Conservation (phyloP, 805 yeast genomes). For the Cyberlindnera xylosilytica region DNA sequence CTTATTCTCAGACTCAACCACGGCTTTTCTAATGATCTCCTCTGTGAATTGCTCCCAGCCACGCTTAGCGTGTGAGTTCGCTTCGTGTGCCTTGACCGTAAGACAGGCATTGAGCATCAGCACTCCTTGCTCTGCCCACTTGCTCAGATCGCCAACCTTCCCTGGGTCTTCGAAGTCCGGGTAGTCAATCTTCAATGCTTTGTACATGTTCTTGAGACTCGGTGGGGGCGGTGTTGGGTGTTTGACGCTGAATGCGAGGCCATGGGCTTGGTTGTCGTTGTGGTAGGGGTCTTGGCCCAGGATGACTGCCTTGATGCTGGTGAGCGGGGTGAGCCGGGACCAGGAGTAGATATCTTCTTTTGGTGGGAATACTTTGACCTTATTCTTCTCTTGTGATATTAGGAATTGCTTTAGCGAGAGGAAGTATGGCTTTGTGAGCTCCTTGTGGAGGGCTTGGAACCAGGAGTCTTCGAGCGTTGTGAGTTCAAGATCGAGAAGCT, state of each 20-base stretch:
- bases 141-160: conserved; percentile 54
- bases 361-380: conserved; percentile 77
- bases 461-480: conserved; percentile 70
- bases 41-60: conserved; percentile 96
- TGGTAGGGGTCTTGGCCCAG: conserved; percentile 98
- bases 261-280: conserved; percentile 91
- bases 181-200: conserved; percentile 68
- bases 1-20: conserved; percentile 39
- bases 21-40: conserved; percentile 54
- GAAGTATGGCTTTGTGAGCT: conserved; percentile 84
- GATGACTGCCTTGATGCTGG: conserved; percentile 69
- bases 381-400: conserved; percentile 38
- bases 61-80: conserved; percentile 83
- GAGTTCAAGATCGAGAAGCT: conserved; percentile 64
- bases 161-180: conserved; percentile 61
- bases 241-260: conserved; percentile 87
- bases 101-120: conserved; percentile 81
- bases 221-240: conserved; percentile 88
- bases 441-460: conserved; percentile 66
- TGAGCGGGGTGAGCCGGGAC: conserved; percentile 81
- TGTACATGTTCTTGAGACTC: conserved; percentile 82
- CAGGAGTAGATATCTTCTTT: conserved; percentile 78
- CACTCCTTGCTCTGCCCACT: conserved; percentile 89
- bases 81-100: conserved; percentile 90
- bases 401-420: conserved; percentile 67